Base-by-base conservation (phyloP, 805 yeast genomes). In the Blastobotrys americana region DNA sequence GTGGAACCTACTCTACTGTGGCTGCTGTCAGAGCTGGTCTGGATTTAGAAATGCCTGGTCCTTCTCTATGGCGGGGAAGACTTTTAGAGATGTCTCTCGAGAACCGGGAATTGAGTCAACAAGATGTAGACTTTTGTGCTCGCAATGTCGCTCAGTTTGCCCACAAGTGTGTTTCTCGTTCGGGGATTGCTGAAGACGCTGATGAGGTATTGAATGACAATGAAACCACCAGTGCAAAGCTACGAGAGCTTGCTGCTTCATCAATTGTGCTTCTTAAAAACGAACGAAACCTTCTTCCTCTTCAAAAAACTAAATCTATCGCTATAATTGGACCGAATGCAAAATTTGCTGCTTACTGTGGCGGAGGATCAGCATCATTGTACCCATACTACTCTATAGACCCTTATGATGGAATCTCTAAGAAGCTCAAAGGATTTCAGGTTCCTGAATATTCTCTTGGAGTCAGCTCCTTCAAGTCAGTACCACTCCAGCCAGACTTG, bases 1-100 rank as follows among this genome's bases (percentile, higher is more conserved):
- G 55, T 55, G 85, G 84, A 20, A 68, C 71, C 6, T 77, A 73
- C 57, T 67, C 78, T 13, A 62, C 64, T 31, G 66, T 64, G 36
- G 71, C 67, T 36, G 54, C 80, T 10, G 57, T 78, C 39, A 67
- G 70, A 34, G 75, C 76, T 28, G 84, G 84, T 5, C 63, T 80
- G 44, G 80, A 78, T 55, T 63, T 80, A 53, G 85, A 80, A 59
- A 77, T 77, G 82, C 85, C 85, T 1, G 85, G 84, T 31, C 76
- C 78, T 16, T 63, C 78, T 2, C 60, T 71, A 38, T 70, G 79
- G 63, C 63, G 71, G 51, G 61, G 61, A 1, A 60, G 60, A 22
- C 60, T 68, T 9, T 60, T 76, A 15, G 48, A 64, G 5, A 77
- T 72, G 53, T 69, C 71, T 37, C 63, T 76, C 17, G 52, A 49